Evolutionary conservation across 768 basidiomycete species (phyloP).

Genomic region (Rhodosporidiobolus sp.): DNA sequence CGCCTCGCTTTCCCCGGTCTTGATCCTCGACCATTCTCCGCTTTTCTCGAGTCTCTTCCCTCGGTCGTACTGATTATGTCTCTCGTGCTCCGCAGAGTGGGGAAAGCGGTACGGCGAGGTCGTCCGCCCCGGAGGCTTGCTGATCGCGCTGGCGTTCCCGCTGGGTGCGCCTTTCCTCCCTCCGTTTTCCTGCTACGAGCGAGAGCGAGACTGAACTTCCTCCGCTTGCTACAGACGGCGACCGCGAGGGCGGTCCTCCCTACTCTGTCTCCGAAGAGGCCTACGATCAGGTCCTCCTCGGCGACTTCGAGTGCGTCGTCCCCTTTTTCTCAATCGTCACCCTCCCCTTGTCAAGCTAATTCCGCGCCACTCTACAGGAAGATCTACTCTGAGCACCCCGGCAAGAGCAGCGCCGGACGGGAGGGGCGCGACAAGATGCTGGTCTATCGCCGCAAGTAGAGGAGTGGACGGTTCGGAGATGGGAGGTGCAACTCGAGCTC

Average conservation of each 20-base stretch:
- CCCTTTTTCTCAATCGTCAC: not conserved
- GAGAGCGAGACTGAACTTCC: fast-evolving
- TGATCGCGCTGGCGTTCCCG: conserved; percentile 63
- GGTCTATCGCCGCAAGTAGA: conserved; percentile 26
- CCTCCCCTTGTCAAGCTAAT: too few species aligned
- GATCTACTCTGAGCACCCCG: conserved; percentile 22
- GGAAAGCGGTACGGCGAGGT: conserved; percentile 59
- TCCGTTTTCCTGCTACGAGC: not conserved
- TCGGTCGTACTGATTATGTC: too few species aligned
- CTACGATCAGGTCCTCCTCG: conserved; percentile 57
- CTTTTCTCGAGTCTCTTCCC: too few species aligned
- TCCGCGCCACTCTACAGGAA: not conserved
- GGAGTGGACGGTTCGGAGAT: too few species aligned
- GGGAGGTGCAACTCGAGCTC: too few species aligned
- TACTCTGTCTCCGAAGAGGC: conserved; percentile 61
- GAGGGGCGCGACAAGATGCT: conserved; percentile 30
- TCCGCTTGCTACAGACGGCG: conserved; percentile 44
- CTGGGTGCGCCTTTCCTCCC: conserved; percentile 44
- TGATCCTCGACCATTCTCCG: too few species aligned
- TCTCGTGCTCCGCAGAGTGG: conserved; percentile 51
- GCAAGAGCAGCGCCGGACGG: conserved; percentile 12
- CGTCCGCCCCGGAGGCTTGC: conserved; percentile 62
- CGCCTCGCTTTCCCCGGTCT: too few species aligned
- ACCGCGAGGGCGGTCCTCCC: conserved; percentile 59
- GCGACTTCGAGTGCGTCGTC: conserved; percentile 36